These are phyloP conservation scores for Hippophae gyantsensis DNA, from an alignment of 306 rosid genomes.

Conservation along the genomic window DNA sequence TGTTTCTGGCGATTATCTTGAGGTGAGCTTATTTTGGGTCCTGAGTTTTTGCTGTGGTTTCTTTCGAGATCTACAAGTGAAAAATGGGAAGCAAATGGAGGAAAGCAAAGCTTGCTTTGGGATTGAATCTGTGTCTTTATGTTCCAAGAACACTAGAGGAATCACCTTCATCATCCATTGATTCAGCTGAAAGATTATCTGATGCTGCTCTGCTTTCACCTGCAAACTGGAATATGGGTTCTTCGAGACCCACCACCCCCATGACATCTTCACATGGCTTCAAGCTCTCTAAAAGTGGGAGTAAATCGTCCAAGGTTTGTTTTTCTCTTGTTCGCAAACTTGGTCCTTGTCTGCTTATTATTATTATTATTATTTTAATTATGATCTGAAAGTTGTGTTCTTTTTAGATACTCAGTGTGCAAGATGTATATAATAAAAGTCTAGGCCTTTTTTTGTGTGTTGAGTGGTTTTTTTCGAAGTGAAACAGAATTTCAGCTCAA, in stretches of 20 bases:
- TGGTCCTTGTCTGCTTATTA: no score
- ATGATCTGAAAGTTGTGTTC: slow-evolving; percentile 2
- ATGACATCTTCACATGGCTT: slow-evolving; percentile 31
- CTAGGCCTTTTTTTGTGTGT: not conserved
- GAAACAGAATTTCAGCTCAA: slow-evolving; percentile 1
- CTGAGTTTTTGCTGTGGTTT: slow-evolving; percentile 5
- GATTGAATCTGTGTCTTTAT: slow-evolving; percentile 67
- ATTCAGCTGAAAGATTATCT: slow-evolving; percentile 53
- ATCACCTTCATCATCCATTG: slow-evolving; percentile 35
- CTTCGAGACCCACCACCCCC: slow-evolving; percentile 42
- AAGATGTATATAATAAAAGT: not conserved
- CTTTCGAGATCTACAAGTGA: slow-evolving; percentile 18
- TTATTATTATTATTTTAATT: not conserved
- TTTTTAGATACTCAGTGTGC: slow-evolving; percentile 10
- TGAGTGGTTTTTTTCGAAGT: not conserved
- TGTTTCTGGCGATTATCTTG: not conserved
- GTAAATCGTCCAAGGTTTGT: slow-evolving; percentile 50
- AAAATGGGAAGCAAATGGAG: slow-evolving; percentile 96
- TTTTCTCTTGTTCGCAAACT: not conserved
- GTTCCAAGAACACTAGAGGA: slow-evolving; percentile 70
- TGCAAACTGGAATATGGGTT: slow-evolving; percentile 31
- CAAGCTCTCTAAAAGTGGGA: slow-evolving; percentile 35
- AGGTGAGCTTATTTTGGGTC: slow-evolving; percentile 15
- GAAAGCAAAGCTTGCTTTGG: slow-evolving; percentile 80
- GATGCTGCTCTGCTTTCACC: slow-evolving; percentile 88